phyloP scores from a whole-genome alignment of 2,329 filamentous ascomycete genomes.

The Lojkania enalia region DNA sequence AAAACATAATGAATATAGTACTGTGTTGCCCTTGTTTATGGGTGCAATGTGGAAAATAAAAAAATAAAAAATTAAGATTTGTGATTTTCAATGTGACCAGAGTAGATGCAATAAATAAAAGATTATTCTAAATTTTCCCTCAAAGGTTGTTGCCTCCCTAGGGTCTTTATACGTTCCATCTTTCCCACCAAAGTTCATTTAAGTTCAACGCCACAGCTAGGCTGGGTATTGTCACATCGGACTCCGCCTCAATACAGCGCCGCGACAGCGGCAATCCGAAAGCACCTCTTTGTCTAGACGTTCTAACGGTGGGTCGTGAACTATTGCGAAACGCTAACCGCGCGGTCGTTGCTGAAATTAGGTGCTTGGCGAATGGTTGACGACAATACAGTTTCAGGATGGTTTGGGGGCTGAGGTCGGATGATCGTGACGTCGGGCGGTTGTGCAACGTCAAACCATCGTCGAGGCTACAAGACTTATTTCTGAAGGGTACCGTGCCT shows the following conservation, averaged over 20 bases:
- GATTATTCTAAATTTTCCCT: neutral
- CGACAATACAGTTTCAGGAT: conserved; percentile 4
- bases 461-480: neutral
- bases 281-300: neutral
- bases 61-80: neutral
- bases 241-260: neutral
- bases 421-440: neutral
- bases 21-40: no score
- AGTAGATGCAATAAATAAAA: neutral
- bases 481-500: neutral
- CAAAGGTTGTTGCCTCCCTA: neutral
- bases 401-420: conserved; percentile 2
- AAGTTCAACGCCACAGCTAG: neutral
- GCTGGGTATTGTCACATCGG: neutral
- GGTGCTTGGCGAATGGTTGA: conserved; percentile 3
- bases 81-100: neutral
- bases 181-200: neutral
- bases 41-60: neutral
- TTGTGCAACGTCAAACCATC: neutral
- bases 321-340: neutral
- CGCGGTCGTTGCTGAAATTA: neutral
- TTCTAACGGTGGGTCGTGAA: neutral
- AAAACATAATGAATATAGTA: conserved; percentile 12
- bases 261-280: neutral
- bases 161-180: neutral